These are phyloP conservation scores for Lyophyllum shimeji DNA, from an alignment of 768 basidiomycete species.

Conservation along the genomic window DNA sequence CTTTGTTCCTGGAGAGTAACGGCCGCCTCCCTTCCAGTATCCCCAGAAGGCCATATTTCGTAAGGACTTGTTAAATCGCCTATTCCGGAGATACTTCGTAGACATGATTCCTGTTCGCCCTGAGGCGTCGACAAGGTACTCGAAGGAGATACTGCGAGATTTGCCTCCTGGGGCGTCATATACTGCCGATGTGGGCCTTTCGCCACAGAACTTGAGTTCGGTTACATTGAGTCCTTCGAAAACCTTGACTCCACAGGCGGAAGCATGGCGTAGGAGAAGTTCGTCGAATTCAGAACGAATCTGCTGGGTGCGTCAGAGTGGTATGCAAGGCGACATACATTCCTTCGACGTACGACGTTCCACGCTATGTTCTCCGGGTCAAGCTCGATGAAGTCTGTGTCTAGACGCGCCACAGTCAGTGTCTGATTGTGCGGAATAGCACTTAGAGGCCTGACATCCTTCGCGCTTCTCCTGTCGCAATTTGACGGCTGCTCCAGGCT, in stretches of 20 bases:
- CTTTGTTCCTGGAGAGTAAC: conserved; percentile 39
- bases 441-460: conserved; percentile 43
- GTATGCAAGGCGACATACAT: too few species aligned
- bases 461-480: conserved; percentile 54
- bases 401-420: conserved; percentile 28
- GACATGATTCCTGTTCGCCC: conserved; percentile 62
- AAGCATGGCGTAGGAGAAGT: conserved; percentile 56
- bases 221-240: conserved; percentile 47
- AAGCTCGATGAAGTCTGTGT: conserved; percentile 56
- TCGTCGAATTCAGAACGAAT: conserved; percentile 59
- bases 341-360: conserved; percentile 59
- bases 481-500: conserved; percentile 66
- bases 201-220: conserved; percentile 41
- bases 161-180: conserved; percentile 8
- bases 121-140: conserved; percentile 62
- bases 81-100: conserved; percentile 55
- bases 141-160: conserved; percentile 47
- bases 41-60: conserved; percentile 68
- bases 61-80: conserved; percentile 50
- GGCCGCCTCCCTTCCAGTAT: conserved; percentile 55
- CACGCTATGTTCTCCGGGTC: conserved; percentile 51
- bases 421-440: neutral
- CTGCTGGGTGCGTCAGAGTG: conserved; percentile 27
- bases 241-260: conserved; percentile 43
- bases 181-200: conserved; percentile 4